phyloP scores from a whole-genome alignment of 1,139 yeast species.

The Pichia sp. region DNA sequence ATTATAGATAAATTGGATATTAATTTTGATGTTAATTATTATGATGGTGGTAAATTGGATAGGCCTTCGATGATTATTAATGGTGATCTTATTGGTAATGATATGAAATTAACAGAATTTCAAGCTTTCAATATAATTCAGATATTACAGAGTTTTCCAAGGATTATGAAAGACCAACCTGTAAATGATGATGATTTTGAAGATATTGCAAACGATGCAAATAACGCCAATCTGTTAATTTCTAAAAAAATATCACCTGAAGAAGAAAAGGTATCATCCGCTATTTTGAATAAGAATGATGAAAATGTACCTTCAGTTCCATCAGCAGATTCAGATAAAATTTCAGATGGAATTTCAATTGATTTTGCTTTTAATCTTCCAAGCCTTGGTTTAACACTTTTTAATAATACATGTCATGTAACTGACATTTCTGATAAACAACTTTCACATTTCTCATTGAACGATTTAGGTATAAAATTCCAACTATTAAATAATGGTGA shows the following conservation, averaged over 20 bases:
- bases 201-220: conserved; percentile 63
- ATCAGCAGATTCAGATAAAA: background rate
- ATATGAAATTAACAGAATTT: conserved; percentile 65
- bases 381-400: conserved; percentile 57
- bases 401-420: conserved; percentile 45
- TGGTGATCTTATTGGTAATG: conserved; percentile 63
- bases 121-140: conserved; percentile 60
- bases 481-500: conserved; percentile 49
- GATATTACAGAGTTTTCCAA: conserved; percentile 51
- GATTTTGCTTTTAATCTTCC: conserved; percentile 55
- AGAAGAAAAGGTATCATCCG: conserved; percentile 10
- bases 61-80: conserved; percentile 48
- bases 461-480: conserved; percentile 48
- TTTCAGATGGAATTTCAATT: conserved; percentile 20
- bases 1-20: conserved; percentile 69
- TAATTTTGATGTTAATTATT: conserved; percentile 52
- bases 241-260: conserved; percentile 17
- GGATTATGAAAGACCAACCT: conserved; percentile 44
- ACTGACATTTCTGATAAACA: conserved; percentile 36
- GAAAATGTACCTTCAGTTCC: background rate
- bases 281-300: background rate
- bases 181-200: conserved; percentile 35
- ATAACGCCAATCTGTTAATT: conserved; percentile 39
- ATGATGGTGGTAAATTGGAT: conserved; percentile 31
- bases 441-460: conserved; percentile 60